Evolutionary conservation across 2,329 filamentous ascomycete species (phyloP).

Genomic region (Ophiocordyceps camponoti-saundersi): DNA sequence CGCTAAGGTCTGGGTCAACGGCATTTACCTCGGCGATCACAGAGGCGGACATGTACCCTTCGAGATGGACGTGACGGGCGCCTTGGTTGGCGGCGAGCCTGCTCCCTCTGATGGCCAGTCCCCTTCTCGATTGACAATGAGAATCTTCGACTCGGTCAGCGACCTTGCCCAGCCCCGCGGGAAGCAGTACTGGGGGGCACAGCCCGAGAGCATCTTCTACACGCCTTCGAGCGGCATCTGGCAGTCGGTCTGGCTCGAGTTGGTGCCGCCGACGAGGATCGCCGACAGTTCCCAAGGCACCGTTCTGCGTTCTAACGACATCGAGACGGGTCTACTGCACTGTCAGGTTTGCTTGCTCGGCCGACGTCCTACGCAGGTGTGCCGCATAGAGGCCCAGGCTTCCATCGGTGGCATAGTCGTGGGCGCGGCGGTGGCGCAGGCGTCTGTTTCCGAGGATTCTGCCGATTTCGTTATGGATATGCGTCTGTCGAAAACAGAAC

Average conservation of each 20-base stretch:
- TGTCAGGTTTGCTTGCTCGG: slow-evolving; percentile 32
- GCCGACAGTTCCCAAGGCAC: slow-evolving; percentile 41
- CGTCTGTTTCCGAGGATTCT: slow-evolving; percentile 28
- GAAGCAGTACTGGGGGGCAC: slow-evolving; percentile 48
- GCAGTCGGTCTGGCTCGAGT: slow-evolving; percentile 40
- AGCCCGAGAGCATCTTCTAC: slow-evolving; percentile 44
- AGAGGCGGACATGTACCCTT: slow-evolving; percentile 42
- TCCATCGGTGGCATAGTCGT: slow-evolving; percentile 31
- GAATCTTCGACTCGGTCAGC: slow-evolving; percentile 46
- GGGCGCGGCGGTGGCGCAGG: slow-evolving; percentile 19
- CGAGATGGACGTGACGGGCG: slow-evolving; percentile 39
- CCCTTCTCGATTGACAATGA: slow-evolving; percentile 35
- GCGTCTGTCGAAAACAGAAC: slow-evolving; percentile 25
- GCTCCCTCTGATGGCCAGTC: slow-evolving; percentile 6
- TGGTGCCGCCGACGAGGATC: slow-evolving; percentile 32
- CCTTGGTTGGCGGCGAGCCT: slow-evolving; percentile 8
- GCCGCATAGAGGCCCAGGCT: slow-evolving; percentile 34
- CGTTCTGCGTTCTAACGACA: slow-evolving; percentile 35
- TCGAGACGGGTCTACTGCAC: slow-evolving; percentile 30
- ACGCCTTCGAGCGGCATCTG: slow-evolving; percentile 40
- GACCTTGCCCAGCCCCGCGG: slow-evolving; percentile 49
- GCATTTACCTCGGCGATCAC: slow-evolving; percentile 33
- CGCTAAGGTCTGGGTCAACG: slow-evolving; percentile 38
- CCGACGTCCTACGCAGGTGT: slow-evolving; percentile 25
- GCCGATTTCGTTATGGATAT: slow-evolving; percentile 29